Evolutionary conservation across 345 rosid species (phyloP), one percentile per base, ranked within the genome.

Genomic region (Gossypium herbaceum): DNA sequence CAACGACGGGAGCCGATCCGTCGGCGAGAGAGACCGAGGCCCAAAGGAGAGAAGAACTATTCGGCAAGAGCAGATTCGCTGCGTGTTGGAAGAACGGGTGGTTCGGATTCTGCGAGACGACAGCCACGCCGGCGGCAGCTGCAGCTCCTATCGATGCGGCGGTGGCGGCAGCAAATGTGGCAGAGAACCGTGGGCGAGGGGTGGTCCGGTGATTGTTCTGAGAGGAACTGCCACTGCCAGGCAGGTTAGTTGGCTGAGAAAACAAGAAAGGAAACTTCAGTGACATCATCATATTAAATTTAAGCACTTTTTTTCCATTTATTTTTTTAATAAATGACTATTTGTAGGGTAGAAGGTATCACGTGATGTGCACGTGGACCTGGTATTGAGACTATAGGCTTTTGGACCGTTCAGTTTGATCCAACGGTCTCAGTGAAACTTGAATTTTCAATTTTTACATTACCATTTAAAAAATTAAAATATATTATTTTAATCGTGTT

Each of bases 211-310:
- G 79, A 63, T 76, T 73, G 22, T 50, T 74, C 27, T 47, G 50
- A 71, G 29, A 2, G 15, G 16, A 34, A 34, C 41, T 24, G 27
- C 48, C 77, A 1, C 70, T 24, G 19, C 50, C 75, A 2, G 76
- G 79, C 11, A 12, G 82, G 70, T 70, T 57, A 7, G 65, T 27
- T 71, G 91, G 91, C 88, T 85, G 97, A 90, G 91, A 86, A 80
- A 90, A 87, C 89, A 77, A 92, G 91, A 88, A 88, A 7, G 98
- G 97, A 78, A 90, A 90, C 71, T 96, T 89, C 60, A 94, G 81
- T 16, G 94, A 92, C 73, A 82, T 90, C 93, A 92, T 94, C 29
- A 45, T 68, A 34, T 34, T 6, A 34, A 34, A 34, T 74, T 29
- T 29, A 27, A 24, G 7, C 13, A 1, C 16, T 72, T 59, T 2